Evolutionary conservation across 179 eudicot species (phyloP).

Genomic region (Actinidia polygama): DNA sequence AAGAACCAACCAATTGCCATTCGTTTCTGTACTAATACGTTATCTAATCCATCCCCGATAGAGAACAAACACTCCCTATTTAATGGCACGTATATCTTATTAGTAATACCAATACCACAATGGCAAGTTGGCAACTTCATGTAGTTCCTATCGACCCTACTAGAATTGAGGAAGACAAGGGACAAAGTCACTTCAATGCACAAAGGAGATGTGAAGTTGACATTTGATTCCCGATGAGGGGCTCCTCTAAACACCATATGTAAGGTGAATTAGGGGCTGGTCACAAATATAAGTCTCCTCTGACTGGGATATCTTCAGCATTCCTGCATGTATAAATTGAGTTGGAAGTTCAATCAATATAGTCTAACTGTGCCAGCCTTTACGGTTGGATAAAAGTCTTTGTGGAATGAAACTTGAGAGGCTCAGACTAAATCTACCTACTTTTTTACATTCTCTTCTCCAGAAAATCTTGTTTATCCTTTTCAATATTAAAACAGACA

Average conservation of each 20-base stretch:
- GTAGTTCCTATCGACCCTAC: not conserved
- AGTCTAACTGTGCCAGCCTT: not conserved
- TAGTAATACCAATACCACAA: not conserved
- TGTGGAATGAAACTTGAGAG: slow-evolving; percentile 5
- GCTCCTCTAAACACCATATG: not conserved
- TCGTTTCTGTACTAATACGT: not conserved
- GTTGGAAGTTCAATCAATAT: not conserved
- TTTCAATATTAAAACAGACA: not conserved
- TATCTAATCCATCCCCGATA: not conserved
- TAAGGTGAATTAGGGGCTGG: not conserved
- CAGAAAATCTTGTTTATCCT: slow-evolving; percentile 3
- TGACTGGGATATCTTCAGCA: not conserved
- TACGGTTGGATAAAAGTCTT: not conserved
- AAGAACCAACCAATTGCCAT: not conserved
- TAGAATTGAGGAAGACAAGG: slow-evolving; percentile 2
- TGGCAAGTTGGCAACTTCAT: no score
- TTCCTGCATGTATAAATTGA: not conserved
- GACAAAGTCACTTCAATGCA: not conserved
- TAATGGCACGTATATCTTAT: not conserved
- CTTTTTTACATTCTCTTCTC: not conserved
- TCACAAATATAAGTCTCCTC: not conserved
- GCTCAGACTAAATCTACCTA: not conserved
- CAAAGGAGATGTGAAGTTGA: not conserved
- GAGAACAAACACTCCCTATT: not conserved
- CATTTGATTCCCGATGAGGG: not conserved